phyloP scores from a whole-genome alignment of 176 grass and related monocot genomes.

The Hordeum marinum region DNA sequence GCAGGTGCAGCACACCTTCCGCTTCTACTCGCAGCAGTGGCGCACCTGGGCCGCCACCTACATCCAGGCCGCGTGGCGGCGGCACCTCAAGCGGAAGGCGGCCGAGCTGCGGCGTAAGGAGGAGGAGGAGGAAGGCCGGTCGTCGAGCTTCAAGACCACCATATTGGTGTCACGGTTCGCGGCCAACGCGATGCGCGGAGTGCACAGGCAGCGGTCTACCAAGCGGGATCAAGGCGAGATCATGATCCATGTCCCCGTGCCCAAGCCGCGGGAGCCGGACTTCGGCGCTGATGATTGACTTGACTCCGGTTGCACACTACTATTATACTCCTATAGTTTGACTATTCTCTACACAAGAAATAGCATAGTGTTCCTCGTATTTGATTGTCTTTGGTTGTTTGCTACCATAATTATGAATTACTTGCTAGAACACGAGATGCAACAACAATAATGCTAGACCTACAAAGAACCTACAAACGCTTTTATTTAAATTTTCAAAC shows the following conservation, averaged over 20 bases:
- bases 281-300: slow-evolving; percentile 14
- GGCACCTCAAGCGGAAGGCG: slow-evolving; percentile 45
- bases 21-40: slow-evolving; percentile 86
- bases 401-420: too few species aligned
- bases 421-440: too few species aligned
- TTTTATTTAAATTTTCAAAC: too few species aligned
- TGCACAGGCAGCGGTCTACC: slow-evolving; percentile 32
- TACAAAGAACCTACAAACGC: too few species aligned
- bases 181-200: slow-evolving; percentile 42
- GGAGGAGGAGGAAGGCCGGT: slow-evolving; percentile 17
- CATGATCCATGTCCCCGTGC: slow-evolving; percentile 42
- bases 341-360: too few species aligned
- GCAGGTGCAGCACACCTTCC: slow-evolving; percentile 69
- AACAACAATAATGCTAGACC: too few species aligned
- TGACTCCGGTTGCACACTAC: too few species aligned
- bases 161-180: slow-evolving; percentile 61
- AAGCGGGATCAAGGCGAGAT: slow-evolving; percentile 22
- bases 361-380: too few species aligned
- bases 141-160: slow-evolving; percentile 40
- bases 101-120: slow-evolving; percentile 45
- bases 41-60: slow-evolving; percentile 64
- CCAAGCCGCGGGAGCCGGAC: slow-evolving; percentile 57
- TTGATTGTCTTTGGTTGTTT: too few species aligned
- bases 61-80: slow-evolving; percentile 55
- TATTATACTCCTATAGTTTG: too few species aligned